Evolutionary conservation across 2,329 filamentous ascomycete genomes (phyloP), one percentile per base, ranked within the genome.

Genomic region (Aspergillus latus): DNA sequence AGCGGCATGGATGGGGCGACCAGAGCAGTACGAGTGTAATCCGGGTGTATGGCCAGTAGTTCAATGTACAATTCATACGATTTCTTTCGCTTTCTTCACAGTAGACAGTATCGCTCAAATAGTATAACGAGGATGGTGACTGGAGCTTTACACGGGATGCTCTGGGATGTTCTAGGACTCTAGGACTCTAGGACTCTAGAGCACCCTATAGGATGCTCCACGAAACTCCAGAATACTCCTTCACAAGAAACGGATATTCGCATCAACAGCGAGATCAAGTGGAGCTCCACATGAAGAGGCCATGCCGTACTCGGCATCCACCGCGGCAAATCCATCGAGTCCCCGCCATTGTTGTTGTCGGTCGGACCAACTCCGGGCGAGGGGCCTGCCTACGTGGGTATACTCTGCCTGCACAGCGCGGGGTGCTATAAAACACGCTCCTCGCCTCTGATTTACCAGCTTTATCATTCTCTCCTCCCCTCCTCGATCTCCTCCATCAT

Each of bases 1-100:
- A 68, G 58, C 61, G 64, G 36, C 58, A 63, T n/a, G 73, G 72
- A 5, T 56, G 64, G 3, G 73, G 72, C 6, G 63, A 48, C 2
- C 63, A 67, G 54, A 63, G 66, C 2, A 69, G 67, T 36, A 65
- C 69, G 5, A 70, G 67, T 46, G 69, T 75, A 48, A 64, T 74
- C 29, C 66, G 66, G 39, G 62, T 68, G 15, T 74, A 69, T 66
- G 68, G 67, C 16, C 42, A 34, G 52, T 54, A 48, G 9, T 21
- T 21, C 21, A 28, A 49, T 53, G 26, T 47, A 48, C 40, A 36
- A 57, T 48, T 26, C 9, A 30, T 21, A 28, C 21, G 15, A 5
- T 34, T 16, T 48, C 8, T 48, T 48, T n/a, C 32, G n/a, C 28
- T 10, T 45, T 43, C 39, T 45, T 28, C 21, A 11, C 16, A 21